Percentiles rank a stretch among this genome's conserved stretches.
phyloP scores from a whole-genome alignment of 768 basidiomycete species.

The Tulasnella sp. region DNA sequence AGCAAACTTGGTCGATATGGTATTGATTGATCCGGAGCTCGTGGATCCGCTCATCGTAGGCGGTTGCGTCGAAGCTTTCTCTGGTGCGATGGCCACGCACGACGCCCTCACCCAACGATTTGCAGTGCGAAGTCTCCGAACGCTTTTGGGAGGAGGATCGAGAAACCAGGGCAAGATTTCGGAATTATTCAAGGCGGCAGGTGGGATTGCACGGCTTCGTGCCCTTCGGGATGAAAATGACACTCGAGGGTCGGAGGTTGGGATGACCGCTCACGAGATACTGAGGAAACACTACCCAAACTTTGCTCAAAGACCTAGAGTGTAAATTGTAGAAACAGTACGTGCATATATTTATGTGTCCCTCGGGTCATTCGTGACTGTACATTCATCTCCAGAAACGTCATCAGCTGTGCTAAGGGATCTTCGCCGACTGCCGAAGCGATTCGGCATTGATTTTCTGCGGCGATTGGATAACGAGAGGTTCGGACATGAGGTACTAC shows the following conservation, averaged over 20 bases:
- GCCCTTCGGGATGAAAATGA: background rate
- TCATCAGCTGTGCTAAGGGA: no score
- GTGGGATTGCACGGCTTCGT: background rate
- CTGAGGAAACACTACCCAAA: background rate
- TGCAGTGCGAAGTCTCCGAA: background rate
- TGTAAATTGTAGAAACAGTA: background rate
- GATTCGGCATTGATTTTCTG: no score
- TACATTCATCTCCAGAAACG: no score
- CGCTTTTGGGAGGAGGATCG: background rate
- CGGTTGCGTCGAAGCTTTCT: background rate
- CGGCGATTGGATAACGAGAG: no score
- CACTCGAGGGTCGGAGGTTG: background rate
- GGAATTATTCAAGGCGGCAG: background rate
- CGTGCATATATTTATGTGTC: no score
- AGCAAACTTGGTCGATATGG: background rate
- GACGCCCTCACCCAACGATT: background rate
- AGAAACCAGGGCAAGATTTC: background rate
- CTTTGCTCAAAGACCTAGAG: background rate
- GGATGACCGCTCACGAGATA: background rate
- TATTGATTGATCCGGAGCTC: background rate
- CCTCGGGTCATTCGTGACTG: no score
- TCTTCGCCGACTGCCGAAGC: no score
- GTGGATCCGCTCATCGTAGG: background rate
- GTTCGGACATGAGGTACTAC: no score
- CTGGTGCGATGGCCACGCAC: background rate